Evolutionary conservation across 768 basidiomycete genomes (phyloP), one percentile per base, ranked within the genome.

Genomic region (Pholiota conissans): DNA sequence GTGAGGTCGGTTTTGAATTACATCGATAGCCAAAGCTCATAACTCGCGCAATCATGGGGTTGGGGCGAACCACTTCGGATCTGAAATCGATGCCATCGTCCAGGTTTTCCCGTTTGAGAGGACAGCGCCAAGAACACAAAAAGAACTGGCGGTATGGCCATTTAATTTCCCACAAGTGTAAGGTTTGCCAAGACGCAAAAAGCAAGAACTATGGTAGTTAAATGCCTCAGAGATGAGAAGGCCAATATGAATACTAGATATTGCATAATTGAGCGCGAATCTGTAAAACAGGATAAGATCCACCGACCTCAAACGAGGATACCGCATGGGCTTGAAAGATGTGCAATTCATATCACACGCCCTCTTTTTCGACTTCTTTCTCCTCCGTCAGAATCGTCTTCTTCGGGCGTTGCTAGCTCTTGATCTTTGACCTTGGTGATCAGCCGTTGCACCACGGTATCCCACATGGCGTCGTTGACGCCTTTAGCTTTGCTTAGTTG

Each of bases 381-480:
- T 37, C 49, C 53, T n/a, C 61, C 57, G 16, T 57, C 65, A 5
- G 61, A 24, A 22, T 63, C 59, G 20, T 61, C 62, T 9, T 61
- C 60, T 14, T 61, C 56, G 13, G 49, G 48, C 7, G 40, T n/a
- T 13, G 56, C 28, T 29, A 45, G 40, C 32, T 61, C 58, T 5
- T 51, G 39, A 39, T 60, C 56, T 40, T 60, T 61, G 37, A 59
- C 56, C 35, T 64, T 56, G 14, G 37, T 57, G 2, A 89, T 73
- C 13, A 86, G 72, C 45, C 74, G 81, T 61, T 89, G 86, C 27
- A 95, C 89, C 1, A 94, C 83, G 2, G 81, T 84, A 62, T 91
- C 89, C 95, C 95, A 97, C 89, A 97, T 96, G 52, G 82, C 79
- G 66, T 97, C 93, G 64, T 97, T 98, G 58, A 97, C 80, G n/a